Conservation (phyloP, 257 asterid genomes). For the Fraxinus anomala region DNA sequence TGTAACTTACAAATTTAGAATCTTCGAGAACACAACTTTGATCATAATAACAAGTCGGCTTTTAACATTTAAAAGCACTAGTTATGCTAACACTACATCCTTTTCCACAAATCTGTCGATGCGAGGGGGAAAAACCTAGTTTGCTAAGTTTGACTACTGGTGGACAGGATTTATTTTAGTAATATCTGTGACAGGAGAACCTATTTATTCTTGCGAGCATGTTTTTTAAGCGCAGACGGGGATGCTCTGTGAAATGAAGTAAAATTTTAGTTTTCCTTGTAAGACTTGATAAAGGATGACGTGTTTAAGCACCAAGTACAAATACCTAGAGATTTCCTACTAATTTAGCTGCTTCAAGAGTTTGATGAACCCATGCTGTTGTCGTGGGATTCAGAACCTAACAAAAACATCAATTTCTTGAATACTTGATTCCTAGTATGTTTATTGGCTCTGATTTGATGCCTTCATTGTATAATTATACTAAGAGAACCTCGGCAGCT, state of each 20-base stretch:
- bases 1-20: neutral
- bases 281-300: neutral
- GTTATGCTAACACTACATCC: neutral
- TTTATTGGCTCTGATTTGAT: too few relatives aligned
- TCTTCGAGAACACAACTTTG: neutral
- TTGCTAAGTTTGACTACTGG: neutral
- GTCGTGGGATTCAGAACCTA: neutral
- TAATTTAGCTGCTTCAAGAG: neutral
- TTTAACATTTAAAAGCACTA: neutral
- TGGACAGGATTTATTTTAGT: neutral
- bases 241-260: neutral
- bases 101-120: neutral
- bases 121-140: neutral
- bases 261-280: neutral
- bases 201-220: neutral
- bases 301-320: too few relatives aligned
- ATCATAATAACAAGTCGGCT: too few relatives aligned
- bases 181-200: neutral
- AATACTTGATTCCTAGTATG: neutral
- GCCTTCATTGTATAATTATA: too few relatives aligned
- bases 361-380: neutral
- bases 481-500: too few relatives aligned
- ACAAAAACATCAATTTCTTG: neutral
- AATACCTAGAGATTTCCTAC: neutral
- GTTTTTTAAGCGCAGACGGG: neutral